Conservation (phyloP, 2,329 filamentous ascomycete species). For the Scytalidium sp. region DNA sequence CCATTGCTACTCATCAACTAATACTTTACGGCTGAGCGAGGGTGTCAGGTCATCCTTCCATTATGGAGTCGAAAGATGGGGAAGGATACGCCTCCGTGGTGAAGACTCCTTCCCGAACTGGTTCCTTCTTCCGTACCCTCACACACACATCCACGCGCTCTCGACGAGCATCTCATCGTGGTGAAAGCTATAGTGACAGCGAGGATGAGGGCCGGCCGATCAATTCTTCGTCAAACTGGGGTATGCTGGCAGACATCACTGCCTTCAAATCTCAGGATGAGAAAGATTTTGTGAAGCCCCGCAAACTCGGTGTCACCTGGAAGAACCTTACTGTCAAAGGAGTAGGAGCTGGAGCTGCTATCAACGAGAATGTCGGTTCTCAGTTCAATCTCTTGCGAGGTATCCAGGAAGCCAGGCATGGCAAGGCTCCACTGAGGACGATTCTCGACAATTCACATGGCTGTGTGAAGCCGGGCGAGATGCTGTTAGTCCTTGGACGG, state of each 20-base stretch:
- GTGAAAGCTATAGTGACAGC: constrained; percentile 14
- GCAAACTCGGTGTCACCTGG: constrained; percentile 27
- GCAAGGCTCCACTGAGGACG: constrained; percentile 55
- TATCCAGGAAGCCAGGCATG: constrained; percentile 48
- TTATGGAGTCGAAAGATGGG: neutral
- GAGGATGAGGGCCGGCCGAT: constrained; percentile 17
- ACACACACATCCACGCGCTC: constrained; percentile 14
- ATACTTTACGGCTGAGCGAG: too few species aligned
- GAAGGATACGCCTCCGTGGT: neutral
- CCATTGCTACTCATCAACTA: too few species aligned
- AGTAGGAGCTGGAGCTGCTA: constrained; percentile 24
- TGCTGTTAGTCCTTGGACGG: constrained; percentile 67
- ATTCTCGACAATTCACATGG: constrained; percentile 65
- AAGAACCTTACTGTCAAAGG: constrained; percentile 25
- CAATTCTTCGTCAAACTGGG: constrained; percentile 19
- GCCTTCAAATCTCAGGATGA: constrained; percentile 25
- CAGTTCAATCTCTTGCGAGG: constrained; percentile 20
- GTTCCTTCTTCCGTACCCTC: constrained; percentile 9
- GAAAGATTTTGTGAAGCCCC: constrained; percentile 56
- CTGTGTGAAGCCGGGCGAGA: constrained; percentile 69
- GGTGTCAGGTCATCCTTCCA: neutral
- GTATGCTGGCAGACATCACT: constrained; percentile 24
- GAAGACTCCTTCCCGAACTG: neutral
- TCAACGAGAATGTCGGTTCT: constrained; percentile 24
- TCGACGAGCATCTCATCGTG: constrained; percentile 6